Percentiles rank a stretch among this genome's conserved stretches.
phyloP scores from a whole-genome alignment of 371 early-diverging fungal genomes.

The Chytridium lagenaria region DNA sequence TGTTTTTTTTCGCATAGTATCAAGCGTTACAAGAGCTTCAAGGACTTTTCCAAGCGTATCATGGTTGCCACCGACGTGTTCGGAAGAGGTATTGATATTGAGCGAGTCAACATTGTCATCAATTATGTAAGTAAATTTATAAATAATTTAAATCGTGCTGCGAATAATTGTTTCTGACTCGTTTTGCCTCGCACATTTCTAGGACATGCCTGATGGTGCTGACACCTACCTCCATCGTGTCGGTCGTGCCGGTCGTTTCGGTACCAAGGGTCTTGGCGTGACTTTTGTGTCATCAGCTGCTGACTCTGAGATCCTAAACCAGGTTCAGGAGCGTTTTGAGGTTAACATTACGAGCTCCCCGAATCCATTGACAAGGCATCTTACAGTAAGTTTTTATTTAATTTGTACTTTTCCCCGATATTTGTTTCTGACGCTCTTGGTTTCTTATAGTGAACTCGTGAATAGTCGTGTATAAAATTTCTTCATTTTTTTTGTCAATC shows the following conservation, averaged over 20 bases:
- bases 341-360: conserved; percentile 91
- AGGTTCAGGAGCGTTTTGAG: conserved; percentile 95
- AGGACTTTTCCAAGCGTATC: conserved; percentile 91
- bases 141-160: too few relatives aligned
- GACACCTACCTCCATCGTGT: conserved; percentile 98
- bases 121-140: conserved; percentile 71
- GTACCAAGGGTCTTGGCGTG: conserved; percentile 98
- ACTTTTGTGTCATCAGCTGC: conserved; percentile 93
- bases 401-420: too few relatives aligned
- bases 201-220: conserved; percentile 93
- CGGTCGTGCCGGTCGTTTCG: conserved; percentile 99
- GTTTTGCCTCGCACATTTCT: neutral
- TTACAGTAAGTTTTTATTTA: conserved; percentile 45
- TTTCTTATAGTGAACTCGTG: too few relatives aligned
- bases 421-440: too few relatives aligned
- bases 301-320: conserved; percentile 81
- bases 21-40: conserved; percentile 93
- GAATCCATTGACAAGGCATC: conserved; percentile 74
- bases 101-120: conserved; percentile 98
- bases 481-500: too few relatives aligned
- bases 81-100: conserved; percentile 99
- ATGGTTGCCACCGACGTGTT: conserved; percentile 99
- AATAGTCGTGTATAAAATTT: too few relatives aligned
- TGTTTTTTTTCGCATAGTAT: conserved; percentile 57
- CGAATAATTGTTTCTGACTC: too few relatives aligned